A percentile compares a stretch with the other conserved stretches of the same genome.
These are phyloP conservation scores for Galium porrigens DNA, from an alignment of 305 asterid genomes.

Conservation along the genomic window DNA sequence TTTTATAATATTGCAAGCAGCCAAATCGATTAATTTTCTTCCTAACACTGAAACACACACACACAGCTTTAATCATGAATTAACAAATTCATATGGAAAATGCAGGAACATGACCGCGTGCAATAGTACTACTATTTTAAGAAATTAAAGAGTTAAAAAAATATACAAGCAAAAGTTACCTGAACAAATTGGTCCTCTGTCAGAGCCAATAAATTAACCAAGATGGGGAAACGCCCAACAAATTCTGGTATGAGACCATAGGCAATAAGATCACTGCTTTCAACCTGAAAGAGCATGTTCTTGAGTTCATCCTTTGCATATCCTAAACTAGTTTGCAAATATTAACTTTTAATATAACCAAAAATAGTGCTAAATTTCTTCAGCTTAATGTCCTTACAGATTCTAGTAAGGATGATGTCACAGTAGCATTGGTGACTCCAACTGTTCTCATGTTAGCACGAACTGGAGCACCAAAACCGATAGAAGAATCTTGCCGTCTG, in stretches of 20 bases:
- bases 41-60: background rate
- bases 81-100: background rate
- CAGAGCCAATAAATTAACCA: conserved; percentile 76
- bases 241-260: conserved; percentile 91
- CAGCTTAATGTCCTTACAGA: conserved; percentile 43
- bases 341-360: background rate
- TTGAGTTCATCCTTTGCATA: background rate
- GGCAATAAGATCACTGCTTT: conserved; percentile 81
- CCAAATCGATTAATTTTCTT: background rate
- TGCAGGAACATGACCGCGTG: background rate
- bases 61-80: background rate
- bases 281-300: conserved; percentile 46
- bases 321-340: background rate
- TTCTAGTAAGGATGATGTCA: conserved; percentile 70
- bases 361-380: conserved; percentile 14
- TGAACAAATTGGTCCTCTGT: conserved; percentile 82
- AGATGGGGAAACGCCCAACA: conserved; percentile 87
- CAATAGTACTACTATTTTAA: background rate
- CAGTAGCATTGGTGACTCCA: conserved; percentile 58
- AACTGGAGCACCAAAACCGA: conserved; percentile 87
- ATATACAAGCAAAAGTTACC: conserved; percentile 30
- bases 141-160: background rate
- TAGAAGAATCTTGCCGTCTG: conserved; percentile 91
- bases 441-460: conserved; percentile 88
- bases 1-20: background rate